Evolutionary conservation across 163 green algal species (phyloP), one percentile per base, ranked within the genome.

Genomic region (Chloromonas sp.): DNA sequence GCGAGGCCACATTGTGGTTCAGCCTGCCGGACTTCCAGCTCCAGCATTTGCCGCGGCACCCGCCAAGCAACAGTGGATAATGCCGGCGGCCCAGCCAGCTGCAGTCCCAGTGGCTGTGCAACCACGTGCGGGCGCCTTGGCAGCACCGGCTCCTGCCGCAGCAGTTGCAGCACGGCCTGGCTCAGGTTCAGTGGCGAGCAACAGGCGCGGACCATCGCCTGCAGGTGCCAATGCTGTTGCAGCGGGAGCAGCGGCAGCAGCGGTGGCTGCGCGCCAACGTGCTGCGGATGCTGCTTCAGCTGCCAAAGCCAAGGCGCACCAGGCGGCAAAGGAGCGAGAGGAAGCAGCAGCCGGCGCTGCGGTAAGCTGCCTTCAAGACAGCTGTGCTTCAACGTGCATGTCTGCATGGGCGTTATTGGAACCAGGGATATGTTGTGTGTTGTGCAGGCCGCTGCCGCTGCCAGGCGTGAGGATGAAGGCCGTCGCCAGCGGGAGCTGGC

Each of bases 1-100:
- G 81, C 84, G 89, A 14, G 91, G 91, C 0, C 85, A 92, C 78
- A 81, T 94, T 58, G 87, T 94, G 76, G 89, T 91, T n/a, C 85
- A 86, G 62, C 74, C 80, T 70, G 70, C 14, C 66, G 1, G 61
- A 1, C 14, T 58, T 0, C 60, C 60, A 71, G 83, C 59, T 70
- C 60, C 74, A 85, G 85, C 74, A 15, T n/a, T 59, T 36, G 36
- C 61, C 60, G 60, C 74, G 59, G 60, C 81, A 60, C 58, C 71
- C 81, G 58, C n/a, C 36, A 36, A 36, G 36, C 36, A 36, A 36
- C 36, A 36, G 36, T 36, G 36, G 36, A 36, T 36, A 36, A 36
- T 57, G 79, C 60, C 58, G 74, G 11, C 60, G 5, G 60, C 14
- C 60, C 81, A 61, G 81, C 81, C 3, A 15, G 62, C 71, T 79